A percentile compares a stretch with the other conserved stretches of the same genome.
These are phyloP conservation scores for Filosporella fistucella DNA, from an alignment of 495 filamentous ascomycete species.

Conservation along the genomic window DNA sequence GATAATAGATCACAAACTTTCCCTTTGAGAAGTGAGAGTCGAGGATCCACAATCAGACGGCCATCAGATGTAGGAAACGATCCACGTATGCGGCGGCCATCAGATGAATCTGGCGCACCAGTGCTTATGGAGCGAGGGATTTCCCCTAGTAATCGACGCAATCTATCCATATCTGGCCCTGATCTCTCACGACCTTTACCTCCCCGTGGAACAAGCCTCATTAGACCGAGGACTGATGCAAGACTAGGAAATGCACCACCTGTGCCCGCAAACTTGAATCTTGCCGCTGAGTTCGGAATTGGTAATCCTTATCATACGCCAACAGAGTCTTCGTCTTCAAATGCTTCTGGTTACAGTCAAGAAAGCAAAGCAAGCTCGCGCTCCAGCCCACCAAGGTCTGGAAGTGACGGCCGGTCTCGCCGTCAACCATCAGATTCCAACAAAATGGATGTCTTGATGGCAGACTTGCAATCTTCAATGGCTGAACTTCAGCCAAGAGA, in stretches of 20 bases:
- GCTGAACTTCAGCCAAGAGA: slow-evolving; percentile 26
- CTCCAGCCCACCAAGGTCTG: slow-evolving; percentile 55
- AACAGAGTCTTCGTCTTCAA: slow-evolving; percentile 64
- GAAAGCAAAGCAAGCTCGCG: slow-evolving; percentile 65
- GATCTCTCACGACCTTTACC: slow-evolving; percentile 44
- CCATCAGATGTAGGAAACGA: slow-evolving; percentile 40
- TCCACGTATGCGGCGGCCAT: slow-evolving; percentile 29
- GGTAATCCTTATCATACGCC: slow-evolving; percentile 56
- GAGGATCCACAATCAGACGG: slow-evolving; percentile 35
- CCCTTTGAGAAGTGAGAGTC: slow-evolving; percentile 34
- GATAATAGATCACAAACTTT: slow-evolving; percentile 52
- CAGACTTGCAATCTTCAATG: slow-evolving; percentile 48
- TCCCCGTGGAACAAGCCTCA: slow-evolving; percentile 37
- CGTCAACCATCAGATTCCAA: slow-evolving; percentile 18
- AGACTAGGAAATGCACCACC: slow-evolving; percentile 10
- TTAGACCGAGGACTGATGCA: slow-evolving; percentile 31
- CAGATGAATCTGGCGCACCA: slow-evolving; percentile 9
- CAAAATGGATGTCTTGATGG: slow-evolving; percentile 44
- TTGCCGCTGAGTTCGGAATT: slow-evolving; percentile 45
- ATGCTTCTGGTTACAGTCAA: slow-evolving; percentile 60
- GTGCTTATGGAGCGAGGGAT: background rate
- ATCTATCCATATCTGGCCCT: slow-evolving; percentile 39
- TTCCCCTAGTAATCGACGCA: slow-evolving; percentile 18
- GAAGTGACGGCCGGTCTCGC: background rate
- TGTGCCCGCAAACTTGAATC: slow-evolving; percentile 33